These are phyloP conservation scores for Ceratocystis ficicola DNA, from an alignment of 2,329 filamentous ascomycete species.

Conservation along the genomic window DNA sequence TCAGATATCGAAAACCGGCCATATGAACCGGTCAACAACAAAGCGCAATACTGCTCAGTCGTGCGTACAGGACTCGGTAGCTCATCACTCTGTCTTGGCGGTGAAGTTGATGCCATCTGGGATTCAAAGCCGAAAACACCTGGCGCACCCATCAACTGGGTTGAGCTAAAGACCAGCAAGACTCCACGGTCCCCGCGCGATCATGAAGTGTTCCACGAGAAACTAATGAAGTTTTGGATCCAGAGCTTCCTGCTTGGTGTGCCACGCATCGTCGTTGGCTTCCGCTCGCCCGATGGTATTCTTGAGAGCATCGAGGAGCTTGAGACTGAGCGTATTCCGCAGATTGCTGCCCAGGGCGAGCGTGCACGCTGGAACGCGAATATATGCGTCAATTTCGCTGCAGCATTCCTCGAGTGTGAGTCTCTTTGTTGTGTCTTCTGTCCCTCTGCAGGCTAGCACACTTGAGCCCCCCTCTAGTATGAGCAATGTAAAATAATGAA, in stretches of 20 bases:
- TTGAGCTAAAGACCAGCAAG: slow-evolving; percentile 86
- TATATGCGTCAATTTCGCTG: slow-evolving; percentile 82
- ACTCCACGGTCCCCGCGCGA: slow-evolving; percentile 57
- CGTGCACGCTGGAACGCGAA: slow-evolving; percentile 77
- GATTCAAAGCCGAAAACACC: slow-evolving; percentile 60
- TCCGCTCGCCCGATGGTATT: slow-evolving; percentile 57
- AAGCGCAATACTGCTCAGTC: slow-evolving; percentile 90
- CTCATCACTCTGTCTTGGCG: slow-evolving; percentile 66
- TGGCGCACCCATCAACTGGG: slow-evolving; percentile 69
- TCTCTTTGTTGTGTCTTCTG: slow-evolving; percentile 19
- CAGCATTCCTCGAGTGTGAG: slow-evolving; percentile 64
- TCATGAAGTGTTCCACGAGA: slow-evolving; percentile 67
- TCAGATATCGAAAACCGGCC: slow-evolving; percentile 69
- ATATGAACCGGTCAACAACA: slow-evolving; percentile 64
- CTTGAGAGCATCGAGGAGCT: slow-evolving; percentile 64
- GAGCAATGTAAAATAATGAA: no score
- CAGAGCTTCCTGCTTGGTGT: slow-evolving; percentile 92
- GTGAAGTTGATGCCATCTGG: slow-evolving; percentile 91
- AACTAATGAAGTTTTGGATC: slow-evolving; percentile 91
- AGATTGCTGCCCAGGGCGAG: slow-evolving; percentile 54
- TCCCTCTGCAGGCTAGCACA: background rate
- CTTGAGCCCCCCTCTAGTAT: no score
- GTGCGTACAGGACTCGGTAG: slow-evolving; percentile 78
- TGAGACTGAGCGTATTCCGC: slow-evolving; percentile 66
- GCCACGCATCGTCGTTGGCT: slow-evolving; percentile 82